A percentile compares a stretch with the other conserved stretches of the same genome.
Conservation (phyloP, 441 rosid genomes). For the Euphorbia celastroides region DNA sequence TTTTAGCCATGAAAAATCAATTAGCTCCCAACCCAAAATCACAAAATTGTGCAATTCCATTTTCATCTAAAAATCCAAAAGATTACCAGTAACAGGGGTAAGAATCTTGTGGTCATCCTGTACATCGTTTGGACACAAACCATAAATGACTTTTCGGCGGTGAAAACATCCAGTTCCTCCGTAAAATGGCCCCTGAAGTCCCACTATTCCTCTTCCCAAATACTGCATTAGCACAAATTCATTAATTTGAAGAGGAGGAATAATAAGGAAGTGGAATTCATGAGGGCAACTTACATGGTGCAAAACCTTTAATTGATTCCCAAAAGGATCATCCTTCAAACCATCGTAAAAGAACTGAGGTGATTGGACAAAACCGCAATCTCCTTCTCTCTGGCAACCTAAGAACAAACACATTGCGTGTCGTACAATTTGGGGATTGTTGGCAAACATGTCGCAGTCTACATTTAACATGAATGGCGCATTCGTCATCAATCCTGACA, state of each 20-base stretch:
- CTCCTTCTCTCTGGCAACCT: constrained; percentile 16
- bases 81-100: constrained; percentile 17
- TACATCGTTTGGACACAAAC: constrained; percentile 26
- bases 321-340: constrained; percentile 34
- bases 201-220: constrained; percentile 33
- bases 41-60: background rate
- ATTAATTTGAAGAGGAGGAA: too few species aligned
- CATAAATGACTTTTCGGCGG: constrained; percentile 52
- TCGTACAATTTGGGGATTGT: constrained; percentile 32
- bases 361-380: constrained; percentile 32
- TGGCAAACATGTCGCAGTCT: constrained; percentile 50
- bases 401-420: constrained; percentile 41
- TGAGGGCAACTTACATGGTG: constrained; percentile 10
- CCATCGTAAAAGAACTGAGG: constrained; percentile 40
- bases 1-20: too few species aligned
- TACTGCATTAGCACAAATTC: too few species aligned
- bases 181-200: constrained; percentile 51
- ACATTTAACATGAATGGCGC: constrained; percentile 52
- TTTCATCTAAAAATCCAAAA: background rate
- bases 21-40: too few species aligned
- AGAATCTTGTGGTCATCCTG: constrained; percentile 5
- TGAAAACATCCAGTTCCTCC: constrained; percentile 62
- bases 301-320: constrained; percentile 21
- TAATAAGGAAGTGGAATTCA: background rate
- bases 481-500: constrained; percentile 63